Base-by-base conservation (phyloP, 345 rosid species). In the Lepidium africanum region DNA sequence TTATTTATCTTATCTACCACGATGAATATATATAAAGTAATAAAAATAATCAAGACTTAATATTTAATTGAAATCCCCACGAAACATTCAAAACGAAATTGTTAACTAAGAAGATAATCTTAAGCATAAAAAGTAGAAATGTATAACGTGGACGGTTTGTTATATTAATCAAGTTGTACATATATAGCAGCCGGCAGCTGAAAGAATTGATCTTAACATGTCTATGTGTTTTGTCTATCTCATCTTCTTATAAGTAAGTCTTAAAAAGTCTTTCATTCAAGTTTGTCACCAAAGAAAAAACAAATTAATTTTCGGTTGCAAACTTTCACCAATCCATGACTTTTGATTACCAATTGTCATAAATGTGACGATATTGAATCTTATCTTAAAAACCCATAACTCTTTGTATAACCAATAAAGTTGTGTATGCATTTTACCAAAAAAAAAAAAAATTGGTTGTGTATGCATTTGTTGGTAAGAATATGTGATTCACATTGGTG, bases 131-230 rank as follows among this genome's bases (percentile, higher is more conserved):
- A 59, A n/a, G 19, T 46, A 36, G 5, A 40, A 30, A 8, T 27
- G 43, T 60, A 30, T 59, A 48, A 53, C 69, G 69, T 71, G 75
- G 42, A 71, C 63, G 49, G 1, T 45, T 36, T 43, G 11, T 46
- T 35, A n/a, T 61, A 36, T 52, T 10, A 10, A 21, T 62, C 69
- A 61, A 57, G n/a, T 47, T 12, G 55, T 51, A 30, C 33, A 30
- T 51, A 30, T 7, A 30, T 30, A 21, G 59, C 37, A 52, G 62
- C 68, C 54, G 60, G 74, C 59, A 30, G 54, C 46, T 12, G 9
- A 15, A 8, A 53, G 25, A 10, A 5, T 30, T 23, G 52, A 62
- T 52, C 25, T 33, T 14, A 19, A 35, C 39, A 55, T 67, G 45
- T 43, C 35, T 52, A 4, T 42, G 15, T 63, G 63, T 54, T 37